Base-by-base conservation (phyloP, 179 eudicot species). In the Sideroxylon spinosum region DNA sequence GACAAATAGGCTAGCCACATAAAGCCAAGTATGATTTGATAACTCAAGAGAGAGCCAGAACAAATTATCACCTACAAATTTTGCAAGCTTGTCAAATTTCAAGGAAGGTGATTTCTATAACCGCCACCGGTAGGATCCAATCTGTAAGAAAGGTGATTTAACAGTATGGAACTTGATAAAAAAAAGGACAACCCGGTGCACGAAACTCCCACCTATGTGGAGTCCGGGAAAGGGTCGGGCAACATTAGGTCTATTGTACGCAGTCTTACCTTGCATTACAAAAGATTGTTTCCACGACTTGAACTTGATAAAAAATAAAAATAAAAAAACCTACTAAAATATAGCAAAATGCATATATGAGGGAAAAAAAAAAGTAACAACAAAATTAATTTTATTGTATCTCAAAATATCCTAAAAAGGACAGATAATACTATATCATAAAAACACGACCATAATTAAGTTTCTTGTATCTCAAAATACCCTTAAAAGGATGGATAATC, bases 101-200 rank as follows among this genome's bases (percentile, higher is more conserved):
- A 32, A 17, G 29, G 20, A 52, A 60, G 20, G 65, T 23, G 48
- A 48, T 29, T 26, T 32, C 13, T 28, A 66, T 50, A 55, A 12
- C 61, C 70, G 50, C 50, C 3, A 75, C 7, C 11, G 64, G 25
- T 12, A 63, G 46, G 64, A 76, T 50, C 46, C 44, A 76, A 64
- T 16, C 49, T 20, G 37, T 64, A 48, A 64, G 17, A 23, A 5
- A 37, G 44, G 5, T 37, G 4, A 37, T 3, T 37, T 37, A 32
- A 37, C 44, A 37, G 44, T 37, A 37, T 37, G 44, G 44, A 37
- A 37, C 44, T n/a, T n/a, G n/a, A n/a, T n/a, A n/a, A n/a, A n/a
- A n/a, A n/a, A n/a, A n/a, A n/a, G n/a, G n/a, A n/a, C n/a, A n/a
- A n/a, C n/a, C n/a, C n/a, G n/a, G n/a, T n/a, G n/a, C n/a, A n/a